These are phyloP conservation scores for Rhododendron ovatum DNA, from an alignment of 148 eudicot genomes.

Conservation along the genomic window DNA sequence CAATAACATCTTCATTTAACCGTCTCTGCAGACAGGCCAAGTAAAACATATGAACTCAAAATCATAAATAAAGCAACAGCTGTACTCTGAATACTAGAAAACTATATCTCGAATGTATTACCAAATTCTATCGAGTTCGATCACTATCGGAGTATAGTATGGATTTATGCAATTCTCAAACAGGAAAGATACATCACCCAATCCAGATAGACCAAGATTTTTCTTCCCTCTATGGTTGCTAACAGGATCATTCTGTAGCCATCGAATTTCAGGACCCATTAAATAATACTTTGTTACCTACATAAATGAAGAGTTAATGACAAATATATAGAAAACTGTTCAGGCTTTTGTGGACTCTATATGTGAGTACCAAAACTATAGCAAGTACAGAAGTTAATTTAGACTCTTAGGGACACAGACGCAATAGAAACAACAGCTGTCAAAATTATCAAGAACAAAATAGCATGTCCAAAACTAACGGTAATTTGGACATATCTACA, in stretches of 20 bases:
- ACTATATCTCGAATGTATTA: constrained; percentile 18
- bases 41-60: background rate
- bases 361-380: background rate
- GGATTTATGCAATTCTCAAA: constrained; percentile 69
- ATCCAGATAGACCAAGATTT: constrained; percentile 73
- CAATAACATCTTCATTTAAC: constrained; percentile 90
- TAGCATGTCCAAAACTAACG: too few species aligned
- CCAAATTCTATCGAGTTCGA: constrained; percentile 46
- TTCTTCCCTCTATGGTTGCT: constrained; percentile 42
- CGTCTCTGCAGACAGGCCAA: constrained; percentile 46
- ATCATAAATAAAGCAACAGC: background rate
- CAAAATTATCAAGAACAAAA: background rate
- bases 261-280: background rate
- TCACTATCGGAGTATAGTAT: constrained; percentile 16
- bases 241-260: too few species aligned
- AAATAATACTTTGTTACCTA: background rate
- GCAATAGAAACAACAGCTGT: background rate
- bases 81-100: background rate
- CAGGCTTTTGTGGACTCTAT: background rate
- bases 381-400: background rate
- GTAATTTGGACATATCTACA: too few species aligned
- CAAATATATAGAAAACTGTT: background rate
- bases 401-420: background rate
- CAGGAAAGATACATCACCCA: constrained; percentile 83
- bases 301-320: background rate